These are phyloP conservation scores for Mallotus repandus DNA, from an alignment of 441 rosid genomes.

Conservation along the genomic window DNA sequence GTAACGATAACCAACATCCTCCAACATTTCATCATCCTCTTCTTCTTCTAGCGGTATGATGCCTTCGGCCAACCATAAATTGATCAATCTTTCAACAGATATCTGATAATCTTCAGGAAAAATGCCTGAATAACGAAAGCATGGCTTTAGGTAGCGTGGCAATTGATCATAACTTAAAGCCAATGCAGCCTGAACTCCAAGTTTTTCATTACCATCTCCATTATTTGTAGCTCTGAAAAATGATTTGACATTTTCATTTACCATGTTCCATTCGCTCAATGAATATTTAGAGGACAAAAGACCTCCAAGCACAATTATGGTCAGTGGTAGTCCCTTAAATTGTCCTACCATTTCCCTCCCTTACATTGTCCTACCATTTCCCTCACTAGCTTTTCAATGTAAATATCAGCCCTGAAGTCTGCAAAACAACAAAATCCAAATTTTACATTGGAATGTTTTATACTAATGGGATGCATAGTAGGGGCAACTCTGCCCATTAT, in stretches of 20 bases:
- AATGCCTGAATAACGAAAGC: constrained; percentile 26
- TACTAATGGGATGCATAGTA: no score
- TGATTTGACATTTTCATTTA: constrained; percentile 7
- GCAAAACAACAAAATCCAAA: no score
- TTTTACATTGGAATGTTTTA: no score
- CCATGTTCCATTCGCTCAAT: constrained; percentile 9
- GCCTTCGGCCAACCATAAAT: constrained; percentile 20
- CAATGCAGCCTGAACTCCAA: constrained; percentile 19
- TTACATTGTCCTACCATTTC: neutral
- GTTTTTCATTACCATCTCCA: neutral
- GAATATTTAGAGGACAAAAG: constrained; percentile 21
- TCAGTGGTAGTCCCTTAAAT: neutral
- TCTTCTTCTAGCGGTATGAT: neutral
- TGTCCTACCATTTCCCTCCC: no score
- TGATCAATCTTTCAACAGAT: constrained; percentile 11
- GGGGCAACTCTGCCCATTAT: no score
- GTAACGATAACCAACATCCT: constrained; percentile 16
- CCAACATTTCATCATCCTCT: constrained; percentile 17
- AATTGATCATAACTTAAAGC: constrained; percentile 24
- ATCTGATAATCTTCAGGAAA: constrained; percentile 31
- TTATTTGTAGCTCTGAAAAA: constrained; percentile 5
- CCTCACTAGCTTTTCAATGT: no score
- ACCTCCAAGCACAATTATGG: constrained; percentile 23
- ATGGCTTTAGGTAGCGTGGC: constrained; percentile 24
- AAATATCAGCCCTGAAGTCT: no score